phyloP scores from a whole-genome alignment of 139 green algal species.

The Coelastrella sp. region DNA sequence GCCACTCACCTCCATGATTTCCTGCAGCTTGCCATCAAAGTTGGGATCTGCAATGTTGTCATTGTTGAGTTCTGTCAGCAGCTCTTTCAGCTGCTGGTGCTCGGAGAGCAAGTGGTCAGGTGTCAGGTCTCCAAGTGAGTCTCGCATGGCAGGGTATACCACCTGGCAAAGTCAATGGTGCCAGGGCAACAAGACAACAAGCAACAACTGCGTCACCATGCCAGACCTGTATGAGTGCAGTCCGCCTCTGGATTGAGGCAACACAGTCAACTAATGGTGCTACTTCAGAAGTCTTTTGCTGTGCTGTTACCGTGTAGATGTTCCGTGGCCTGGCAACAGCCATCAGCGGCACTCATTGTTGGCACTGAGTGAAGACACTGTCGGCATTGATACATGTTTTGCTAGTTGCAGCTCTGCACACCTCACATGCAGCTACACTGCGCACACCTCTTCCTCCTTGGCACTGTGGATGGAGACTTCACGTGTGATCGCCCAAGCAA shows the following conservation, averaged over 20 bases:
- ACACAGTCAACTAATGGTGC: neutral
- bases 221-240: neutral
- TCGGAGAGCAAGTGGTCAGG: constrained; percentile 21
- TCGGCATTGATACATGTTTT: no score
- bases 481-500: constrained; percentile 14
- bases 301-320: neutral
- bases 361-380: no score
- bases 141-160: constrained; percentile 25
- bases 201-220: neutral
- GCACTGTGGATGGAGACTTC: constrained; percentile 22
- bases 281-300: neutral
- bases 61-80: neutral
- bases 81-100: constrained; percentile 40
- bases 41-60: neutral
- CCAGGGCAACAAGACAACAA: neutral
- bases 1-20: constrained; percentile 20
- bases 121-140: constrained; percentile 10
- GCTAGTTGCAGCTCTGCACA: neutral
- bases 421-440: neutral
- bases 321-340: no score
- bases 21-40: constrained; percentile 24
- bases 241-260: no score
- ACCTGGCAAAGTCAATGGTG: constrained; percentile 2
- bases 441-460: constrained; percentile 39
- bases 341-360: no score